Percentiles rank a stretch among this genome's conserved stretches.
Conservation (phyloP, 2,329 filamentous ascomycete species). For the Rutstroemia sydowiana region DNA sequence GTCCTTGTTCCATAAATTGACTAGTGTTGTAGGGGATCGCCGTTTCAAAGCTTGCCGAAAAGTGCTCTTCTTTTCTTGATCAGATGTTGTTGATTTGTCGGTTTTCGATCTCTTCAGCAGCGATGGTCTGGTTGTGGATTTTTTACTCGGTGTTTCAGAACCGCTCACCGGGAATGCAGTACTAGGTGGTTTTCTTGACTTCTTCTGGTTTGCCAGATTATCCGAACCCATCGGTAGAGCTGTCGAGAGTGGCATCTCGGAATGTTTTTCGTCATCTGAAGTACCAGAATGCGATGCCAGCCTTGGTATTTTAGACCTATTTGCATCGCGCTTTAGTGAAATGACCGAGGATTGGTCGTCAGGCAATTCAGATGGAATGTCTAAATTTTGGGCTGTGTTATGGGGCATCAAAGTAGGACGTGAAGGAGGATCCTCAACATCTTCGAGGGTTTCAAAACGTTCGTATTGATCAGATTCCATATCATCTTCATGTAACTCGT, state of each 20-base stretch:
- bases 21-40: conserved; percentile 39
- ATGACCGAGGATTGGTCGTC: neutral
- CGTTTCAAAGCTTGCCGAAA: conserved; percentile 47
- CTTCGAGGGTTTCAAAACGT: neutral
- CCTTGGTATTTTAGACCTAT: conserved; percentile 3
- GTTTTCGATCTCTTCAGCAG: conserved; percentile 28
- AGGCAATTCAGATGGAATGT: no score
- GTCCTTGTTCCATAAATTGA: conserved; percentile 45
- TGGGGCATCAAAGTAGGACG: neutral
- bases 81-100: conserved; percentile 25
- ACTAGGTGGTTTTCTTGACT: conserved; percentile 25
- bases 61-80: conserved; percentile 37
- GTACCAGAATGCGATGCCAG: neutral
- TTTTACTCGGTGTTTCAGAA: conserved; percentile 18
- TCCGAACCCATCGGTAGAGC: conserved; percentile 7
- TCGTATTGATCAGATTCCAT: neutral
- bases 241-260: neutral
- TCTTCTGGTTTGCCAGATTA: conserved; percentile 26
- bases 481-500: conserved; percentile 14
- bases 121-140: conserved; percentile 23
- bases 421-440: neutral
- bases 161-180: conserved; percentile 22
- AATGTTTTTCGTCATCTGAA: conserved; percentile 9
- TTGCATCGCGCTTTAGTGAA: neutral
- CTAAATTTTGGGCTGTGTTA: neutral